Percentiles rank a stretch among this genome's conserved stretches.
phyloP scores from a whole-genome alignment of 805 yeast species.

The Suhomyces pyralidae region DNA sequence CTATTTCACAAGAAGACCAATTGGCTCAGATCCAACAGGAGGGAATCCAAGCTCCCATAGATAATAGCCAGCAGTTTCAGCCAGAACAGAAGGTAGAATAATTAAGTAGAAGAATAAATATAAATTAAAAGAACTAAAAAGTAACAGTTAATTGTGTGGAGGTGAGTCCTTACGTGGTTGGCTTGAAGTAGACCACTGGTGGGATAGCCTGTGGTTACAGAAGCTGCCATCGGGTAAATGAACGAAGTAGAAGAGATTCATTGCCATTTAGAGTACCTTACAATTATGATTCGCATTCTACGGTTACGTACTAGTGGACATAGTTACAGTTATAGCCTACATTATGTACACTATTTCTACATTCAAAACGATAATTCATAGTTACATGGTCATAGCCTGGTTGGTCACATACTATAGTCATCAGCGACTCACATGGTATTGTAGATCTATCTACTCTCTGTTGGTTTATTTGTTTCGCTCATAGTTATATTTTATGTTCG shows the following conservation, averaged over 20 bases:
- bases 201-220: too few relatives aligned
- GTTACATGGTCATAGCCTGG: neutral
- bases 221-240: too few relatives aligned
- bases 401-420: neutral
- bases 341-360: neutral
- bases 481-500: neutral
- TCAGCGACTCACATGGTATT: neutral
- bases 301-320: too few relatives aligned
- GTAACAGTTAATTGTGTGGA: too few relatives aligned
- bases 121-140: too few relatives aligned
- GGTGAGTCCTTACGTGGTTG: too few relatives aligned
- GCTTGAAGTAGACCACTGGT: too few relatives aligned
- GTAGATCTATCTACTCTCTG: neutral
- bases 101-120: neutral
- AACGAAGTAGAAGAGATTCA: too few relatives aligned
- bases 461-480: neutral
- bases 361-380: neutral
- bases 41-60: constrained; percentile 25
- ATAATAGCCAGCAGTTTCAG: constrained; percentile 3
- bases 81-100: constrained; percentile 15
- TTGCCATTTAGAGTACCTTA: too few relatives aligned
- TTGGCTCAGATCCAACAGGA: constrained; percentile 24
- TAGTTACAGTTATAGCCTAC: too few relatives aligned
- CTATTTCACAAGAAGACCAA: constrained; percentile 15
- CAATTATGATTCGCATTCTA: too few relatives aligned